Conservation (phyloP, 2,329 filamentous ascomycete species). For the Capronia coronata region DNA sequence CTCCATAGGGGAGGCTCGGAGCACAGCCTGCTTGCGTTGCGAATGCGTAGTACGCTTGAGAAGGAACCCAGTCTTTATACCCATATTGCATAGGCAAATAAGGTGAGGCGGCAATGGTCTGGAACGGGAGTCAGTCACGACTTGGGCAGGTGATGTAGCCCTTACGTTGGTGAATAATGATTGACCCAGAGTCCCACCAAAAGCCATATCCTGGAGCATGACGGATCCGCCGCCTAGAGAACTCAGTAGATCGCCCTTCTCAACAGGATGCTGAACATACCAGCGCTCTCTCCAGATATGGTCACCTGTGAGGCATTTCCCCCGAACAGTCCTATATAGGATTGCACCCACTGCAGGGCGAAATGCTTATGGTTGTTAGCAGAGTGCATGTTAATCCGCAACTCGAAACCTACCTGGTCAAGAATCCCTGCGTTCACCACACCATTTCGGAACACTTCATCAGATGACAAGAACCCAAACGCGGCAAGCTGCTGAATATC, state of each 20-base stretch:
- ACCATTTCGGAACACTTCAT: slow-evolving; percentile 50
- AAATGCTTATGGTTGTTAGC: slow-evolving; percentile 36
- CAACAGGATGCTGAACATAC: slow-evolving; percentile 23
- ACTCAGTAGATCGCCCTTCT: background rate
- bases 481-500: slow-evolving; percentile 35
- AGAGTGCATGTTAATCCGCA: background rate
- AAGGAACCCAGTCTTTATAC: slow-evolving; percentile 43
- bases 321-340: slow-evolving; percentile 51
- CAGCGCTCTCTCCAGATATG: slow-evolving; percentile 47
- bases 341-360: slow-evolving; percentile 55
- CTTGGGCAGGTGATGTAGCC: background rate
- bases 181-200: slow-evolving; percentile 39
- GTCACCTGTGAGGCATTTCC: slow-evolving; percentile 48
- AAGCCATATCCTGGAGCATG: slow-evolving; percentile 51
- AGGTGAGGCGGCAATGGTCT: slow-evolving; percentile 42
- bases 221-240: slow-evolving; percentile 40
- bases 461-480: slow-evolving; percentile 47
- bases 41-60: slow-evolving; percentile 44
- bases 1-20: slow-evolving; percentile 29
- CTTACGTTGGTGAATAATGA: slow-evolving; percentile 36
- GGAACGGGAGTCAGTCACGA: background rate
- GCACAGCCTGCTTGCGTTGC: slow-evolving; percentile 40
- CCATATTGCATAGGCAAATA: slow-evolving; percentile 52
- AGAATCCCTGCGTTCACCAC: slow-evolving; percentile 58
- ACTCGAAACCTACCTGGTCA: slow-evolving; percentile 44